Evolutionary conservation across 306 rosid genomes (phyloP), one percentile per base, ranked within the genome.

Genomic region (Vicia faba): DNA sequence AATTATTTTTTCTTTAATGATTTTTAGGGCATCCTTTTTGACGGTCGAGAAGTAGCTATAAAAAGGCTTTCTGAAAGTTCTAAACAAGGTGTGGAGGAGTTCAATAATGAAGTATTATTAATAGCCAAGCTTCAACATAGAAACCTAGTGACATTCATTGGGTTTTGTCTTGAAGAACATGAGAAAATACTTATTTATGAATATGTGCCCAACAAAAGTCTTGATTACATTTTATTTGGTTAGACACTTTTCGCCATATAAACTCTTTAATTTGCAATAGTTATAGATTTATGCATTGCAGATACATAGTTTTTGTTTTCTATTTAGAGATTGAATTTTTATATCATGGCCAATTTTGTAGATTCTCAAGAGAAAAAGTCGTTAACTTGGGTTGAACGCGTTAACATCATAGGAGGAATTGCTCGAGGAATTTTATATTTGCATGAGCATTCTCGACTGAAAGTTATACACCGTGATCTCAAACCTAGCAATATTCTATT

Each of bases 91-190:
- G 11, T 18, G 1, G 26, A 49, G 2, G 55, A 45, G 19, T 45
- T 45, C 61, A 55, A 55, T 11, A 55, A 55, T 26, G 61, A 55
- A 13, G 16, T 55, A 26, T 28, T 55, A 28, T 55, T 55, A 39
- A 55, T 55, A 55, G 61, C 61, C 3, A 55, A 55, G 10, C 61
- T 55, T 26, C 61, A 55, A 25, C 51, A 45, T 14, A 45, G 10
- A 45, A 45, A 45, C 0, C 9, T 45, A 7, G 51, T 45, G 3
- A 14, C 61, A 28, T 31, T 45, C 14, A 45, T 45, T 45, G 51
- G 51, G 6, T 45, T 45, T 45, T 45, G 20, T 18, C 51, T 45
- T 14, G 20, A 45, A 45, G 51, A 6, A 14, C 20, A 45, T 0
- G 20, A 14, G 20, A 45, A 45, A 45, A 45, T 45, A 14, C 51